Percentiles rank a stretch among this genome's conserved stretches.
Conservation (phyloP, 441 rosid genomes). For the Capsella rubella region DNA sequence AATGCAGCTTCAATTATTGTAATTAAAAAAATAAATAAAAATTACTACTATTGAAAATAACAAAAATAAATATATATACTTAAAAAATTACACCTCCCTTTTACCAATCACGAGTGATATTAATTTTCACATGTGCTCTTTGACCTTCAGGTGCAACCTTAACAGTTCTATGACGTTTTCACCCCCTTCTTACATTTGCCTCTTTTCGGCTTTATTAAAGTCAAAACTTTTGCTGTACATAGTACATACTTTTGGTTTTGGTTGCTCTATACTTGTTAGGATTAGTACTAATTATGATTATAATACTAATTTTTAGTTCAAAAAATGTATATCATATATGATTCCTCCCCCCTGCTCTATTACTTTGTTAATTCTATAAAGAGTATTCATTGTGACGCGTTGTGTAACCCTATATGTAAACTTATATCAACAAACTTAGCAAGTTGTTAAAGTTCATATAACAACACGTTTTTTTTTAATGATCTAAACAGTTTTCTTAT, state of each 20-base stretch:
- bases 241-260: neutral
- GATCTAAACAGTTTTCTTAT: neutral
- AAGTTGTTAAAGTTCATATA: constrained; percentile 8
- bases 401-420: neutral
- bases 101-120: constrained; percentile 39
- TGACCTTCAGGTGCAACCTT: constrained; percentile 37
- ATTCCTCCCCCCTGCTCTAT: too few species aligned
- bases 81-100: neutral
- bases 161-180: constrained; percentile 18
- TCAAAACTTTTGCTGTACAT: constrained; percentile 7
- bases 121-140: constrained; percentile 40
- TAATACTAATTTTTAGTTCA: too few species aligned
- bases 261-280: neutral
- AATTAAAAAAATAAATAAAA: neutral
- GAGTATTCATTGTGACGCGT: neutral
- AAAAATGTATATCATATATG: too few species aligned
- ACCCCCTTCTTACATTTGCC: neutral
- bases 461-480: neutral
- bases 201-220: constrained; percentile 12
- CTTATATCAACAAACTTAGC: neutral
- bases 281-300: neutral
- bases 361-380: too few species aligned
- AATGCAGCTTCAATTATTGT: constrained; percentile 41
- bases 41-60: neutral
- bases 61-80: neutral